Conservation (phyloP, 345 rosid genomes). For the Hypericum perforatum region DNA sequence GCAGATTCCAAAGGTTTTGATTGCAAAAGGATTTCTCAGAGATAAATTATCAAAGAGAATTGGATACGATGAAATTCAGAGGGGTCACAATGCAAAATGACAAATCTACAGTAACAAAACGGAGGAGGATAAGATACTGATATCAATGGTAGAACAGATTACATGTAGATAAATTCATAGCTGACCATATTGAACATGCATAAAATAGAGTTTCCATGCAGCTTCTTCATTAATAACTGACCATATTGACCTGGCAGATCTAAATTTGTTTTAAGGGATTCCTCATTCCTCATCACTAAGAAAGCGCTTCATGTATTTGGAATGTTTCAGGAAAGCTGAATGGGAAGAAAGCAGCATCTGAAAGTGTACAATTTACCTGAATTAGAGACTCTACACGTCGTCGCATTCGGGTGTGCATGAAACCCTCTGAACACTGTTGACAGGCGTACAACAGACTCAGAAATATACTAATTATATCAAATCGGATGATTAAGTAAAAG, state of each 20-base stretch:
- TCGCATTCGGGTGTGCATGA: slow-evolving; percentile 96
- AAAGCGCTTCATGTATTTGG: neutral
- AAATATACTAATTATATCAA: too few species aligned
- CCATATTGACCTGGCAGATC: neutral
- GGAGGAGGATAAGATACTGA: too few species aligned
- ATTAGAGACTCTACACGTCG: slow-evolving; percentile 85
- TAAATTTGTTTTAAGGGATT: neutral
- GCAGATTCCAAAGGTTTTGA: neutral
- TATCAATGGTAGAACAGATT: too few species aligned
- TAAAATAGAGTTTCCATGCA: neutral
- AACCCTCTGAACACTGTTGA: slow-evolving; percentile 77
- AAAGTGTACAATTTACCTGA: slow-evolving; percentile 37
- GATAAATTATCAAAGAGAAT: too few species aligned
- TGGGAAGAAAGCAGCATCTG: neutral
- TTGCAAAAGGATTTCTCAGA: too few species aligned
- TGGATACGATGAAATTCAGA: too few species aligned
- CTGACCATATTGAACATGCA: too few species aligned
- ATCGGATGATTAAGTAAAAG: too few species aligned
- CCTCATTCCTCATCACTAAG: neutral
- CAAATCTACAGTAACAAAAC: too few species aligned
- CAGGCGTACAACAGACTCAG: slow-evolving; percentile 7
- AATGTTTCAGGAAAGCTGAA: neutral
- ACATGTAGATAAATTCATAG: too few species aligned
- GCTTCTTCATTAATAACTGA: neutral
- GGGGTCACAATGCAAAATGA: too few species aligned